Evolutionary conservation across 805 yeast species (phyloP), one percentile per base, ranked within the genome.

Genomic region (Starmerella apis): DNA sequence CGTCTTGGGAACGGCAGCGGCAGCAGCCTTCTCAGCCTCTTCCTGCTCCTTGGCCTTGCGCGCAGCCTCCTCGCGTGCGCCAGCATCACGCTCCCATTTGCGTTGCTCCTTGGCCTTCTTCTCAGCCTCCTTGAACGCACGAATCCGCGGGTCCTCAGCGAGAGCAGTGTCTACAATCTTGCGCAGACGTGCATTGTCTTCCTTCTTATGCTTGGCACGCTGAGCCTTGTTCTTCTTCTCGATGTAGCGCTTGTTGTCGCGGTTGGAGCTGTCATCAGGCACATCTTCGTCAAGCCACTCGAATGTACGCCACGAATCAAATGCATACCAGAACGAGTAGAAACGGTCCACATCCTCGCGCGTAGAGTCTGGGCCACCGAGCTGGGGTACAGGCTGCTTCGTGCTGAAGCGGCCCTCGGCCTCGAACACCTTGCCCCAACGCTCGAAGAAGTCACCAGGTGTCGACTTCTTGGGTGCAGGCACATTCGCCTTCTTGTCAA

Each of bases 41-140:
- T 84, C 97, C 47, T 83, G 94, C 61, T 84, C 96, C 65, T 81
- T 82, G 71, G 81, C 82, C 46, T 90, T 94, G 65, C 77, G 83
- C 69, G 86, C 98, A 55, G 95, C 96, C 57, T 94, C 97, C 67
- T 86, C 81, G 75, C 97, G 84, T 28, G 94, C 80, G 61, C 96
- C 97, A 48, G 97, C 95, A 69, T 88, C 97, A 68, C 81, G 84
- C 70, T 92, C 97, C 97, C 97, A 90, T 72, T 90, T 92, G 76
- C 75, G 79, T 69, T 79, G 80, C 65, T 85, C 98, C 76, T 90
- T 90, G 68, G 85, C 97, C 68, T 81, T 81, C 79, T 85, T 86
- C 70, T 88, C 97, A 47, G 79, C 84, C 59, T 90, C 95, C 74
- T 88, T 90, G 81, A 88, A 88, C 64, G 76, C 65, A 72, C 81